Conservation (phyloP, 805 yeast genomes). For the Cyberlindnera saturnus region DNA sequence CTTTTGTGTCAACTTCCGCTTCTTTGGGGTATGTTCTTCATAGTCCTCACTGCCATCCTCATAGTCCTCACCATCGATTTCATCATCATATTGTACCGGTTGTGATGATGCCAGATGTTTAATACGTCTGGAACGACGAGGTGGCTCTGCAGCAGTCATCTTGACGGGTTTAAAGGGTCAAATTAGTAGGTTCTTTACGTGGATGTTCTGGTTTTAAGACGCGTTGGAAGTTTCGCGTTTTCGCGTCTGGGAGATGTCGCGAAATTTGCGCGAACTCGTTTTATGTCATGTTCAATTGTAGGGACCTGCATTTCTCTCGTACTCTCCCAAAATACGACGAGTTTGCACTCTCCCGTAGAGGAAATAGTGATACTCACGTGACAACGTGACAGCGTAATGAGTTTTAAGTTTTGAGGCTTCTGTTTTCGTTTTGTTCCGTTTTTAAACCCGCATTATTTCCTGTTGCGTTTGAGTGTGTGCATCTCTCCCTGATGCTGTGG, state of each 20-base stretch:
- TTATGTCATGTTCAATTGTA: neutral
- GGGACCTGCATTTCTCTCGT: too few species aligned
- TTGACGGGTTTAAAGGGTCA: neutral
- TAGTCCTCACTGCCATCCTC: constrained; percentile 18
- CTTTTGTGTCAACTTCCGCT: constrained; percentile 12
- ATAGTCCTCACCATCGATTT: constrained; percentile 19
- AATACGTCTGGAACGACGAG: constrained; percentile 23
- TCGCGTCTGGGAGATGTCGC: neutral
- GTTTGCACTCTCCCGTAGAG: too few species aligned
- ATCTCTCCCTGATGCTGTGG: too few species aligned
- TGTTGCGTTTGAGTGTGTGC: too few species aligned
- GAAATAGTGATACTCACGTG: too few species aligned
- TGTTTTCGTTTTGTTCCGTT: too few species aligned
- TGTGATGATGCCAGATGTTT: constrained; percentile 13
- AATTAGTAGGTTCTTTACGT: too few species aligned
- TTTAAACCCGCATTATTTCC: too few species aligned
- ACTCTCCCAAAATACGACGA: too few species aligned
- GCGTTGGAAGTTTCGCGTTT: constrained; percentile 1
- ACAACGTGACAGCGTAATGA: too few species aligned
- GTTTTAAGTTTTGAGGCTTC: too few species aligned
- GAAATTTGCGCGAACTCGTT: neutral
- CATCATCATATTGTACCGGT: constrained; percentile 16
- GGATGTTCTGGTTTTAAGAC: neutral
- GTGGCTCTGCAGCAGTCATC: constrained; percentile 7
- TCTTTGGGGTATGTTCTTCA: constrained; percentile 8